These are phyloP conservation scores for Penicillium sp. DNA, from an alignment of 2,329 filamentous ascomycete genomes.

Conservation along the genomic window DNA sequence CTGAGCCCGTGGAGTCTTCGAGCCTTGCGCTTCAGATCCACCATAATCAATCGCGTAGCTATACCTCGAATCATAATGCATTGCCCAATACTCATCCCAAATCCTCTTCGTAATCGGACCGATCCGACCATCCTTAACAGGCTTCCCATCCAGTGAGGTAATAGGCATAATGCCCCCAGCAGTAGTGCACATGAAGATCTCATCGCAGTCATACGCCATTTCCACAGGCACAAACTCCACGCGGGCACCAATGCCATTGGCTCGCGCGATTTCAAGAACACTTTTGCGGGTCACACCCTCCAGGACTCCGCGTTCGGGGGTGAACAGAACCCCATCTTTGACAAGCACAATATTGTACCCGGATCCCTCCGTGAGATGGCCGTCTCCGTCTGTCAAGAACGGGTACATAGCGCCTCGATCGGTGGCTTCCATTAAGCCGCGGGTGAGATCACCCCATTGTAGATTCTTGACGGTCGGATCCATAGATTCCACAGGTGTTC, in stretches of 20 bases:
- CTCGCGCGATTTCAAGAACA: slow-evolving; percentile 50
- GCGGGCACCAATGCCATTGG: slow-evolving; percentile 40
- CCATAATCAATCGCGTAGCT: slow-evolving; percentile 33
- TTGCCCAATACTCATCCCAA: slow-evolving; percentile 57
- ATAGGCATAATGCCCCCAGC: slow-evolving; percentile 60
- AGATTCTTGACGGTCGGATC: slow-evolving; percentile 59
- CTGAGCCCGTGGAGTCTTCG: background rate
- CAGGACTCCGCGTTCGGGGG: slow-evolving; percentile 53
- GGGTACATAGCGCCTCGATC: slow-evolving; percentile 55
- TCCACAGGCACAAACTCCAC: slow-evolving; percentile 51
- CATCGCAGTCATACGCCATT: slow-evolving; percentile 49
- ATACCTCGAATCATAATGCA: slow-evolving; percentile 49
- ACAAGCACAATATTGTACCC: slow-evolving; percentile 55
- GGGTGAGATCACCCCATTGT: slow-evolving; percentile 55
- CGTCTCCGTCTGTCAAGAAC: slow-evolving; percentile 56
- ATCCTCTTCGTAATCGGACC: slow-evolving; percentile 53
- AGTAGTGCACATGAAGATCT: slow-evolving; percentile 59
- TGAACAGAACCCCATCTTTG: slow-evolving; percentile 52
- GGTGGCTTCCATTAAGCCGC: slow-evolving; percentile 52
- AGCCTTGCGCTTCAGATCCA: background rate
- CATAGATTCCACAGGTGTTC: slow-evolving; percentile 51
- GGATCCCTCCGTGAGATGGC: slow-evolving; percentile 55
- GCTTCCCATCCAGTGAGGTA: slow-evolving; percentile 50
- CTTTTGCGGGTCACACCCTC: slow-evolving; percentile 55
- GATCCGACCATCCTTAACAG: slow-evolving; percentile 48